Base-by-base conservation (phyloP, 139 green algal species). In the Micractinium conductrix region DNA sequence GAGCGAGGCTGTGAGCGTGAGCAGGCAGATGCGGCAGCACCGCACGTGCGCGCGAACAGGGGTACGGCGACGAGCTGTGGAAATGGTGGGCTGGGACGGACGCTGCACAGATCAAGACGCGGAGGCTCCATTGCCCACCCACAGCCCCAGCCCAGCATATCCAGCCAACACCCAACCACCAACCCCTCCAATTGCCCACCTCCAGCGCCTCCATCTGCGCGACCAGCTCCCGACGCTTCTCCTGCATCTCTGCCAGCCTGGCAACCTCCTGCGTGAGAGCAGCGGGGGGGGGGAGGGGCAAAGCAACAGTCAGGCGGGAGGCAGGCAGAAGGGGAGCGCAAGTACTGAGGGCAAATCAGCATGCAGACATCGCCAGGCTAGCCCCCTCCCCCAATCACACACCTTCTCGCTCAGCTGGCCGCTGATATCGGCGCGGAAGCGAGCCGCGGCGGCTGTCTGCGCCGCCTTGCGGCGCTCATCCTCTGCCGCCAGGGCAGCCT, bases 401-500 rank as follows among this genome's bases (percentile, higher is more conserved):
- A n/a, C n/a, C 55, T 85, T 71, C 79, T 85, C 84, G 10, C 24
- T 30, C 28, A 81, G 67, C 79, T 88, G 84, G 35, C 14, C 76
- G 58, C 33, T 43, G 26, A 88, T 48, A 33, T 75, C 84, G 19
- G n/a, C 33, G 21, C 79, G 70, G 48, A 88, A 79, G 38, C 53
- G 53, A 26, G 45, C 60, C 19, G 72, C 67, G 5, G 62, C 65
- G 5, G 42, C 78, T 0, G 62, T 37, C 4, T 50, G 37, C 4
- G 37, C 58, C 45, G 69, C 70, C 79, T 86, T 85, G 44, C 84
- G 84, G 35, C 71, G 55, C 45, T 48, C 70, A 45, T 88, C 84
- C 70, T 85, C 71, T 14, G 43, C 62, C 3, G n/a, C 78, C 10
- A 78, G 53, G 10, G 58, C 43, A 30, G 72, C 84, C 78, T 88